Conservation (phyloP, 768 basidiomycete species). For the Lanmaoa pseudosensibilis region DNA sequence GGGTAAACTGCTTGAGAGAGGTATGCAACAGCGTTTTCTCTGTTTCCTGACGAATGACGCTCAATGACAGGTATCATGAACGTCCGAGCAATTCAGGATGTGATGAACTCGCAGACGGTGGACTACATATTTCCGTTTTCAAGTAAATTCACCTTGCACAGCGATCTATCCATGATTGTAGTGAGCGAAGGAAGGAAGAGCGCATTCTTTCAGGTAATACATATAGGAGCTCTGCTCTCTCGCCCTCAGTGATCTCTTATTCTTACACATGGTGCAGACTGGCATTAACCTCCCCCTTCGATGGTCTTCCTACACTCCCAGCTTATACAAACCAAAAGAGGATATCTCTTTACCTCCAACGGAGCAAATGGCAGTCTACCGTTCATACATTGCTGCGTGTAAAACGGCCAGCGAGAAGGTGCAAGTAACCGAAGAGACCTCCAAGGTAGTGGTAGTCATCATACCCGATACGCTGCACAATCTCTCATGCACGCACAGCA, state of each 20-base stretch:
- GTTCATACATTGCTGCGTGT: conserved; percentile 60
- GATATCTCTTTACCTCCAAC: conserved; percentile 45
- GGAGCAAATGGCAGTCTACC: conserved; percentile 53
- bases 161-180: conserved; percentile 67
- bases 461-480: neutral
- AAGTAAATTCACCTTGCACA: conserved; percentile 67
- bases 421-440: conserved; percentile 51
- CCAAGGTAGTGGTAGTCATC: conserved; percentile 46
- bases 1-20: conserved; percentile 58
- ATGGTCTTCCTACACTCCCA: conserved; percentile 26
- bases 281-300: conserved; percentile 53
- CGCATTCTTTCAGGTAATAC: conserved; percentile 64
- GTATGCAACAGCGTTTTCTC: conserved; percentile 20
- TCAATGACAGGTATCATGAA: conserved; percentile 55
- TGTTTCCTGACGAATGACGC: neutral
- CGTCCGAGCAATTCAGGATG: conserved; percentile 60
- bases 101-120: conserved; percentile 63
- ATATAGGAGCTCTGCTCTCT: neutral
- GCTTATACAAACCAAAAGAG: conserved; percentile 51
- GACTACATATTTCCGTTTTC: conserved; percentile 74
- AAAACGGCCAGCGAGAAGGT: conserved; percentile 49
- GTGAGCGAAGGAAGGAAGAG: conserved; percentile 66
- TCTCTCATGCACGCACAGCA: conserved; percentile 42
- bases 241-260: neutral
- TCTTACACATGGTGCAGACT: conserved; percentile 45